Conservation (phyloP, 108 stramenopile species). For the Epithemia pelagica region DNA sequence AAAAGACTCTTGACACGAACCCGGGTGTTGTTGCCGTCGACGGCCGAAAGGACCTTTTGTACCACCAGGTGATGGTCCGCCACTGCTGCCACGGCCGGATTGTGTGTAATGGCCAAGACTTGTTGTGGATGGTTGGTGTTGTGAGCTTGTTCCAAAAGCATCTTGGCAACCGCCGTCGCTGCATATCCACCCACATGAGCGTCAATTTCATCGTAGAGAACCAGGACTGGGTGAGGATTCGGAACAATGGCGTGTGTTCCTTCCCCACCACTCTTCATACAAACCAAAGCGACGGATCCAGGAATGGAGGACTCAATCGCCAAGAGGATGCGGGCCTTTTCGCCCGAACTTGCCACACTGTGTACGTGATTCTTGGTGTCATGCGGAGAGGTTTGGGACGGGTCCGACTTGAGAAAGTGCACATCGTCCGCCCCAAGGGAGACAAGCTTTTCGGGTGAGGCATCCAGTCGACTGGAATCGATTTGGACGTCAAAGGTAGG, state of each 20-base stretch:
- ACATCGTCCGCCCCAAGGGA: conserved; percentile 34
- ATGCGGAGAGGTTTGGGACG: conserved; percentile 16
- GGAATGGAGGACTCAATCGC: conserved; percentile 74
- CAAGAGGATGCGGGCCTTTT: conserved; percentile 68
- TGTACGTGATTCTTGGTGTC: conserved; percentile 39
- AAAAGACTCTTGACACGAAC: conserved; percentile 19
- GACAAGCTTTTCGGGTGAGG: background rate
- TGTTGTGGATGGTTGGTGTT: conserved; percentile 41
- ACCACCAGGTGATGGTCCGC: conserved; percentile 72
- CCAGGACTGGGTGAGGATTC: conserved; percentile 34
- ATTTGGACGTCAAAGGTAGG: background rate
- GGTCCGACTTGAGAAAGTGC: conserved; percentile 38
- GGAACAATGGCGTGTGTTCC: conserved; percentile 1
- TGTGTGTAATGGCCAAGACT: conserved; percentile 77
- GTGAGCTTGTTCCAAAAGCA: conserved; percentile 58
- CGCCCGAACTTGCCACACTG: conserved; percentile 62
- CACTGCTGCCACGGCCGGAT: conserved; percentile 66
- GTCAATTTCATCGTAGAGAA: conserved; percentile 84
- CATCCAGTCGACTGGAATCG: background rate
- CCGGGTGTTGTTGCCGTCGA: background rate
- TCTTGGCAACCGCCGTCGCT: conserved; percentile 66
- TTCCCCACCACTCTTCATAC: conserved; percentile 8
- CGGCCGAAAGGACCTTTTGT: conserved; percentile 8
- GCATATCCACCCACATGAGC: conserved; percentile 83
- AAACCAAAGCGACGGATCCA: conserved; percentile 51